Base-by-base conservation (phyloP, 2,329 filamentous ascomycete species). In the Colletotrichum plurivorum region DNA sequence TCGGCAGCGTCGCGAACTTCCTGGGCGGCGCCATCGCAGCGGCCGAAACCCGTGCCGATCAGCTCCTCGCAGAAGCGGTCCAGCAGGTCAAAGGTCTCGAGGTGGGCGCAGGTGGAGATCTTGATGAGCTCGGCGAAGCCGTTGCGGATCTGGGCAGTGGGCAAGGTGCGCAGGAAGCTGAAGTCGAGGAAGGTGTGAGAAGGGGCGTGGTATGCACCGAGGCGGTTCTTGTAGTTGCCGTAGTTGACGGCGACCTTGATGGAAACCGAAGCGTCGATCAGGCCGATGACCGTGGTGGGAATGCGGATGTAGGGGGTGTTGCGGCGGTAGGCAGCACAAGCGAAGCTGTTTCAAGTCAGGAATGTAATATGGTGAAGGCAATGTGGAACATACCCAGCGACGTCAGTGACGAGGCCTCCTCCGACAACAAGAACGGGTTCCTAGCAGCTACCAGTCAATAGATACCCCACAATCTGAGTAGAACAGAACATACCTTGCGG, bases 171-270 rank as follows among this genome's bases (percentile, higher is more conserved):
- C n/a, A 93, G 82, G 79, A 93, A 93, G 16, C 85, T 87, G 77
- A 93, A 93, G 78, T 93, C 91, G 53, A 93, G 86, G 82, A 93
- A 93, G 0, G 91, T 93, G 76, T 92, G 89, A 55, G 89, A 84
- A 0, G 92, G 91, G 0, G 91, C 91, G 75, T 93, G 91, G 76
- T 93, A 93, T 4, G 91, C 91, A 31, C 91, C 91, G 0, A 93
- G 85, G 13, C 90, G 85, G 80, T 93, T 93, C 84, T 93, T 93
- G 84, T 93, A 92, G 77, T 90, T 89, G 76, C 90, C 90, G 74
- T 93, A 93, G 82, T 93, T 93, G 74, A 93, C 91, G 13, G 90
- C 92, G n/a, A 93, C 91, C 77, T 93, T 93, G 83, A 93, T 93
- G 43, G 89, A 92, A 58, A 93, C 92, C 18, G 90, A 92, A 3